Percentiles rank a stretch among this genome's conserved stretches.
These are phyloP conservation scores for Morella rubra DNA, from an alignment of 306 rosid genomes.

Conservation along the genomic window DNA sequence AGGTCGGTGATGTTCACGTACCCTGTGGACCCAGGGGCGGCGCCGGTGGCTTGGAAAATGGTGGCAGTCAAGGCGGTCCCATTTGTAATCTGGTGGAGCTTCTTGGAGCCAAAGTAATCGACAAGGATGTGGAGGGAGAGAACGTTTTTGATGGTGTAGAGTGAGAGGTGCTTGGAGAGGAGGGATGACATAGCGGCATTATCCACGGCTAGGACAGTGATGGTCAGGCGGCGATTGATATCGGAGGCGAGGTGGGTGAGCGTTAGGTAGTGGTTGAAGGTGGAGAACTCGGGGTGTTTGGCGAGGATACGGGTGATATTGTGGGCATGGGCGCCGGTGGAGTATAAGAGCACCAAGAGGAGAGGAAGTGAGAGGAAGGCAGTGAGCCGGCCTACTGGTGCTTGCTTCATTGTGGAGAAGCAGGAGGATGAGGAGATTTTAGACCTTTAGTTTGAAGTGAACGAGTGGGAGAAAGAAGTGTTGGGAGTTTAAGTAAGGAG, in stretches of 20 bases:
- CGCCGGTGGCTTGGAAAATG: conserved; percentile 78
- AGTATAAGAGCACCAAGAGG: conserved; percentile 9
- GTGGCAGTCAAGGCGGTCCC: conserved; percentile 70
- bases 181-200: conserved; percentile 79
- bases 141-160: conserved; percentile 65
- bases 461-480: conserved; percentile 7
- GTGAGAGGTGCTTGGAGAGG: conserved; percentile 55
- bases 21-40: conserved; percentile 75
- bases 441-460: background rate
- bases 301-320: conserved; percentile 79
- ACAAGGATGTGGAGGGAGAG: conserved; percentile 87
- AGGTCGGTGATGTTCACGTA: conserved; percentile 83
- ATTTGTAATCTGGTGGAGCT: conserved; percentile 77
- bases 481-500: background rate
- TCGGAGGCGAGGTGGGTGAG: conserved; percentile 88
- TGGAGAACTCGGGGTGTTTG: conserved; percentile 65
- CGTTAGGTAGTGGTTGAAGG: conserved; percentile 88
- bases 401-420: conserved; percentile 19
- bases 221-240: conserved; percentile 89
- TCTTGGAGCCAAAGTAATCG: conserved; percentile 84
- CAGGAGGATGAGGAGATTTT: background rate
- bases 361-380: conserved; percentile 29
- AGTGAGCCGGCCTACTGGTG: background rate
- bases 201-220: conserved; percentile 86
- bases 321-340: conserved; percentile 41